These are phyloP conservation scores for Verbena officinalis DNA, from an alignment of 257 asterid genomes.

Conservation along the genomic window DNA sequence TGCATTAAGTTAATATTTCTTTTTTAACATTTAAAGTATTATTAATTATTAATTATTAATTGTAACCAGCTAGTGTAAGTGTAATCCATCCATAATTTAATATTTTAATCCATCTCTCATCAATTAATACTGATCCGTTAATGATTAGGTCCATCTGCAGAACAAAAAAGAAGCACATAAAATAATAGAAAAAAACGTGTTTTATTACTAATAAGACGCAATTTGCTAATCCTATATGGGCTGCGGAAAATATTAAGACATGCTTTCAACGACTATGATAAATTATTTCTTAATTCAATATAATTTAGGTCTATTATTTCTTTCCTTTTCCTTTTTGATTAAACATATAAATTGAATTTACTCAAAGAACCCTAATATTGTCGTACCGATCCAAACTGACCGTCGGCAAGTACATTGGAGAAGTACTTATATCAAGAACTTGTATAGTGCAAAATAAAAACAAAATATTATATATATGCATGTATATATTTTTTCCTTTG, in stretches of 20 bases:
- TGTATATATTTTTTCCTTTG: neutral
- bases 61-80: too few relatives aligned
- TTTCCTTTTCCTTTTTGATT: too few relatives aligned
- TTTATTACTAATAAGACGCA: neutral
- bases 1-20: neutral
- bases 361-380: neutral
- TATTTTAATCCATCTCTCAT: neutral
- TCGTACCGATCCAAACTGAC: neutral
- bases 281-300: too few relatives aligned
- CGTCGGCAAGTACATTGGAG: neutral
- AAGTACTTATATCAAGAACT: constrained; percentile 8
- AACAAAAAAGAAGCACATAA: neutral
- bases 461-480: neutral
- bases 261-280: too few relatives aligned
- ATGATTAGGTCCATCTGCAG: neutral
- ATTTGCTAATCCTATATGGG: neutral
- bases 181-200: neutral
- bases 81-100: too few relatives aligned
- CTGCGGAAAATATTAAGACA: too few relatives aligned
- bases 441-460: neutral
- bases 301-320: too few relatives aligned
- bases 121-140: neutral
- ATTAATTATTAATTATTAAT: too few relatives aligned
- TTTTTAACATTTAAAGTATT: too few relatives aligned
- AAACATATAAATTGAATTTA: too few relatives aligned